Base-by-base conservation (phyloP, 805 yeast genomes). In the Candida lessepsii region DNA sequence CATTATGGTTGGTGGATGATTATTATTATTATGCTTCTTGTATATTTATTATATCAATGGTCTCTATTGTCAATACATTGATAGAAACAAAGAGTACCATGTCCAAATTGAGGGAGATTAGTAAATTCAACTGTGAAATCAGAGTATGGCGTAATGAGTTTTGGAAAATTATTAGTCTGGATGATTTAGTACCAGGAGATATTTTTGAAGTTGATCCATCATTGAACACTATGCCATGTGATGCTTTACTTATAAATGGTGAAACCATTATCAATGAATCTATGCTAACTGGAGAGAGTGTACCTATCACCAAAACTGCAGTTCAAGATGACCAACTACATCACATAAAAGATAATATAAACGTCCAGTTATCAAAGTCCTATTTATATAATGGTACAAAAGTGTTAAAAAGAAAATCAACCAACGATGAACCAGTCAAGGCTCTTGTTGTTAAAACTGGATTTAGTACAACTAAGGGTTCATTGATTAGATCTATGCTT, bases 241-340 rank as follows among this genome's bases (percentile, higher is more conserved):
- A 93, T 61, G 84, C 96, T 0, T 61, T 93, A 9, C 68, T 93
- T 36, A 64, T 91, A 14, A 78, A 89, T 24, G 99, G 99, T 37
- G 98, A 90, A 57, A 86, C 96, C 57, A 89, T 93, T 40, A 85
- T 93, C n/a, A 93, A 93, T 60, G 99, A 93, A 58, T 86, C 97
- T 5, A 93, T 93, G 96, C 72, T 93, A 15, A 93, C 99, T 0
- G 99, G 99, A 28, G 99, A 93, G 60, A 88, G 96, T 38, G 97
- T 93, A 1, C 99, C 99, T 0, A 96, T 93, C 2, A 78, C 96
- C 0, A 93, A 93, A 58, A 46, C 70, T 9, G 75, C 86, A 2
- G 87, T 93, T 1, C 64, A 73, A 1, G 71, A 75, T 11, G 89
- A 81, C 7, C 71, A 81, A 0, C 75, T 88, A 28, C 63, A 63